Conservation (phyloP, 805 yeast species). For the Cyberlindnera nakhonratchasimensis region DNA sequence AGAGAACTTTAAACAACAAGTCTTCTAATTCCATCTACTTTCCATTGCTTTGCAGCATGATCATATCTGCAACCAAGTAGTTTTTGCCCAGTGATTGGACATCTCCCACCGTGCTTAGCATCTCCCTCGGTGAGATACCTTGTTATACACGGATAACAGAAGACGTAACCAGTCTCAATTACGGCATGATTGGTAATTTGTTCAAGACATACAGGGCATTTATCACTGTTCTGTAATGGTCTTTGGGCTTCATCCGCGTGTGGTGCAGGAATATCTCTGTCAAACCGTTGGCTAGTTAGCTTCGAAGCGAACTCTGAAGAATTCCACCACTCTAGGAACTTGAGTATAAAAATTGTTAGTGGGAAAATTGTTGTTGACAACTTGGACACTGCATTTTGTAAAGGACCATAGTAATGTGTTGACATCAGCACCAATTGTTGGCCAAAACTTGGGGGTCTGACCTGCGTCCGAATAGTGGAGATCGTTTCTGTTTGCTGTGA, state of each 20-base stretch:
- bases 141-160: conserved; percentile 84
- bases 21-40: conserved; percentile 69
- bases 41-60: conserved; percentile 58
- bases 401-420: conserved; percentile 16
- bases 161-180: conserved; percentile 88
- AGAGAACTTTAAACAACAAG: conserved; percentile 49
- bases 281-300: conserved; percentile 42
- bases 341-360: conserved; percentile 72
- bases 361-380: conserved; percentile 55
- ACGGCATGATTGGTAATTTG: conserved; percentile 74
- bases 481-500: not conserved
- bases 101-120: conserved; percentile 56
- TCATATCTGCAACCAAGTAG: conserved; percentile 70
- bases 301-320: conserved; percentile 66
- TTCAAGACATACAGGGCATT: conserved; percentile 70
- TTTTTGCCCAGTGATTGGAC: conserved; percentile 78
- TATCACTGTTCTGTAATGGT: conserved; percentile 31
- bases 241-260: conserved; percentile 2
- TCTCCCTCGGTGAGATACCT: conserved; percentile 51
- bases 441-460: conserved; percentile 29
- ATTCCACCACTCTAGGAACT: conserved; percentile 93
- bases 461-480: conserved; percentile 2
- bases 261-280: conserved; percentile 45
- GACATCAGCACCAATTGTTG: conserved; percentile 18
- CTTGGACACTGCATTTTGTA: conserved; percentile 18